Evolutionary conservation across 2,329 filamentous ascomycete genomes (phyloP).

Genomic region (Fusarium sterilihyphosum): DNA sequence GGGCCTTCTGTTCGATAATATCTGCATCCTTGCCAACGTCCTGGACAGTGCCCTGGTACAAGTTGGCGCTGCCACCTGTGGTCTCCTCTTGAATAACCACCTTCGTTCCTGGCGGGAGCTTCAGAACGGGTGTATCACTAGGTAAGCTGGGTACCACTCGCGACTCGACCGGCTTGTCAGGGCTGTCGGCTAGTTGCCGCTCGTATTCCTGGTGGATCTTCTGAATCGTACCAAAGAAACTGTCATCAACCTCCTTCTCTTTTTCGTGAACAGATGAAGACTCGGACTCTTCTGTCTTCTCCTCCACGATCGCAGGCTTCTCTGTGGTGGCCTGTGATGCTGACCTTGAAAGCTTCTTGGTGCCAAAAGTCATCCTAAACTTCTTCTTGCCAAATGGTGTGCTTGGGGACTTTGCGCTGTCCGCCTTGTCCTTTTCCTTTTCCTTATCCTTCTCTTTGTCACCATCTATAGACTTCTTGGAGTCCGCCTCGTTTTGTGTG

Average conservation of each 20-base stretch:
- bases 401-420: slow-evolving; percentile 65
- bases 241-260: slow-evolving; percentile 79
- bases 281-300: slow-evolving; percentile 77
- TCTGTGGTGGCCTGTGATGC: slow-evolving; percentile 67
- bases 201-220: slow-evolving; percentile 79
- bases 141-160: slow-evolving; percentile 75
- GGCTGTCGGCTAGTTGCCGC: slow-evolving; percentile 67
- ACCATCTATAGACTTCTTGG: slow-evolving; percentile 60
- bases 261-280: slow-evolving; percentile 74
- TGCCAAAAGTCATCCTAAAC: slow-evolving; percentile 83
- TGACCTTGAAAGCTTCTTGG: slow-evolving; percentile 83
- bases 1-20: slow-evolving; percentile 84
- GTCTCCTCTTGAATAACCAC: slow-evolving; percentile 77
- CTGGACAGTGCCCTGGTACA: slow-evolving; percentile 90
- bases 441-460: slow-evolving; percentile 57
- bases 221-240: slow-evolving; percentile 76
- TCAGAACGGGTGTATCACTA: slow-evolving; percentile 80
- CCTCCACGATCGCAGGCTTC: slow-evolving; percentile 78
- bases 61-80: slow-evolving; percentile 76
- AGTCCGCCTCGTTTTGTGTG: slow-evolving; percentile 58
- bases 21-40: slow-evolving; percentile 81
- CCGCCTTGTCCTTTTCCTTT: slow-evolving; percentile 58
- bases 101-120: slow-evolving; percentile 73
- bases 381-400: slow-evolving; percentile 88
- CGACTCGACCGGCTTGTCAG: slow-evolving; percentile 66